Conservation (phyloP, 495 filamentous ascomycete species). For the Tuber indicum region DNA sequence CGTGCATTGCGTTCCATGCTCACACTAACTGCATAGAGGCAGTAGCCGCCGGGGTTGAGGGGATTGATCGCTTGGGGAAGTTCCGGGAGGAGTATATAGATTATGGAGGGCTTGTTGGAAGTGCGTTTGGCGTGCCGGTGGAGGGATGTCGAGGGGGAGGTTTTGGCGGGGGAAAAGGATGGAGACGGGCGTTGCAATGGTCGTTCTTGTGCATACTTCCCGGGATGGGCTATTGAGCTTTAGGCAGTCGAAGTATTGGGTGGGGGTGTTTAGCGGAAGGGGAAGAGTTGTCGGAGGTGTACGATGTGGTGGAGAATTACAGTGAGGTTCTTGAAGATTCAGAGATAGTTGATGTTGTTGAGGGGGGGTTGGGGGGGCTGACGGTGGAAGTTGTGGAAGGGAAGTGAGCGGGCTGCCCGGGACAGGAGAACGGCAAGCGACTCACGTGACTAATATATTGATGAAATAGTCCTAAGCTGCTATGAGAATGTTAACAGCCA, state of each 20-base stretch:
- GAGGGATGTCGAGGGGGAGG: conserved; percentile 48
- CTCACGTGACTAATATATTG: too few species aligned
- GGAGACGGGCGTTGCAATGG: conserved; percentile 43
- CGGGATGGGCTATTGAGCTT: conserved; percentile 57
- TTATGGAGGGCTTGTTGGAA: conserved; percentile 56
- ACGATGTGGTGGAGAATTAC: conserved; percentile 51
- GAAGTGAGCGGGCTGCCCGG: too few species aligned
- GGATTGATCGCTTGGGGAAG: conserved; percentile 59
- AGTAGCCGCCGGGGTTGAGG: conserved; percentile 55
- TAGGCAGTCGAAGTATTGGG: conserved; percentile 44
- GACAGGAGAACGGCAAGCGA: too few species aligned
- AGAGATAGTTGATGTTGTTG: conserved; percentile 45
- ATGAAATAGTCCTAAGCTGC: too few species aligned
- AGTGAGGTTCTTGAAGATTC: conserved; percentile 55
- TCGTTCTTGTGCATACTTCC: conserved; percentile 55
- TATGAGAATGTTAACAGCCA: too few species aligned
- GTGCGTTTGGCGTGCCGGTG: conserved; percentile 61
- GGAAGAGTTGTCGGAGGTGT: conserved; percentile 42
- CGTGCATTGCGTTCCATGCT: conserved; percentile 53
- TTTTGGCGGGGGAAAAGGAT: conserved; percentile 48
- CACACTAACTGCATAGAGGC: conserved; percentile 30
- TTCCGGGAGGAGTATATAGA: conserved; percentile 50
- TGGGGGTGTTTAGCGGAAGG: too few species aligned
- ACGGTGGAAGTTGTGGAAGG: neutral
- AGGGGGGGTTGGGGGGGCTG: conserved; percentile 3